These are phyloP conservation scores for Scleroderma bovista DNA, from an alignment of 768 basidiomycete genomes.

Conservation along the genomic window DNA sequence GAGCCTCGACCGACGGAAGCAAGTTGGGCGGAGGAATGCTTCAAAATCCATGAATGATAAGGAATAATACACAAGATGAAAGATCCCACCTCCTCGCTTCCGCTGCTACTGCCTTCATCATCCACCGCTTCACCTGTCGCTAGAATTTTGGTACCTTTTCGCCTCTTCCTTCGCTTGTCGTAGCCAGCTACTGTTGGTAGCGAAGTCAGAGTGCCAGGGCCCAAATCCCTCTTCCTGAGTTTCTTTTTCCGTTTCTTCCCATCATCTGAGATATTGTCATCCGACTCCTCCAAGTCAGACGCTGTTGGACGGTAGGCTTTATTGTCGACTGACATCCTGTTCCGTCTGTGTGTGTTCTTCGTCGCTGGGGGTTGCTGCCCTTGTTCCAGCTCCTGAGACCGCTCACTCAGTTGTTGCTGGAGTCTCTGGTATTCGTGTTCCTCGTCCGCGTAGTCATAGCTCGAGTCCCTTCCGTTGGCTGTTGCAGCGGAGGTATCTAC, in stretches of 20 bases:
- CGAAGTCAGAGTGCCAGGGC: constrained; percentile 55
- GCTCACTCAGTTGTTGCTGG: constrained; percentile 19
- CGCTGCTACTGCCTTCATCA: constrained; percentile 37
- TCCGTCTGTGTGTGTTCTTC: constrained; percentile 40
- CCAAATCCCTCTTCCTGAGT: constrained; percentile 45
- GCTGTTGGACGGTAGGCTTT: constrained; percentile 71
- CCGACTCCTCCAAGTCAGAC: constrained; percentile 63
- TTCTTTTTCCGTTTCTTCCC: constrained; percentile 47
- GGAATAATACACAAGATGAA: constrained; percentile 18
- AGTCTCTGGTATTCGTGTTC: constrained; percentile 55
- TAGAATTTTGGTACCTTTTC: constrained; percentile 39
- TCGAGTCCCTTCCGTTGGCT: constrained; percentile 37
- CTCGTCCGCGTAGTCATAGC: constrained; percentile 77
- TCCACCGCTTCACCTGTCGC: constrained; percentile 41
- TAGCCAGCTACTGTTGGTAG: constrained; percentile 63
- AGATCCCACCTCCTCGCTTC: constrained; percentile 37
- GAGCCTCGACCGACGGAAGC: constrained; percentile 34
- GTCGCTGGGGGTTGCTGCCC: constrained; percentile 23
- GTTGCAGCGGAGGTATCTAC: constrained; percentile 36
- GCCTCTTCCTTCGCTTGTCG: constrained; percentile 57
- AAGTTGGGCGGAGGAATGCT: constrained; percentile 22
- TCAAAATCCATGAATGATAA: constrained; percentile 1
- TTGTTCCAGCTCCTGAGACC: constrained; percentile 14
- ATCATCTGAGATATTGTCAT: constrained; percentile 51
- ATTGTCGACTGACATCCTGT: constrained; percentile 70